Evolutionary conservation across 2,329 filamentous ascomycete genomes (phyloP).

Genomic region (Cladophialophora exuberans): DNA sequence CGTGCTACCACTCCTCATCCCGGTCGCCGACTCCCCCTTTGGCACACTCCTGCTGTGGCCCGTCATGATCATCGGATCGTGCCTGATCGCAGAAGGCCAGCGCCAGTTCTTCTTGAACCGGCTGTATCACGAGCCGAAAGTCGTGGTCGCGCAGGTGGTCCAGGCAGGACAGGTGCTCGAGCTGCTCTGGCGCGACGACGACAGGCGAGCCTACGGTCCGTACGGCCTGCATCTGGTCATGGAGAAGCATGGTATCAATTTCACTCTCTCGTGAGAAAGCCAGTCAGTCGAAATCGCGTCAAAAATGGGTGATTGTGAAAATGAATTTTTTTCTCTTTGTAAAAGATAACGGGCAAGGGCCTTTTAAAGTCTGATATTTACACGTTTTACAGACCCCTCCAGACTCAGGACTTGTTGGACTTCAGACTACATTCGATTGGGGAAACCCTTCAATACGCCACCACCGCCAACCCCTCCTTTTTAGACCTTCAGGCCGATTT

Average conservation of each 20-base stretch:
- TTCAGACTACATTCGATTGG: background rate
- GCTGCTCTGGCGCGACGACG: slow-evolving; percentile 25
- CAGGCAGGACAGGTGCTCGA: slow-evolving; percentile 20
- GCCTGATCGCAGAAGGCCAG: slow-evolving; percentile 20
- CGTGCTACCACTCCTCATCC: background rate
- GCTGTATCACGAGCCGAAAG: background rate
- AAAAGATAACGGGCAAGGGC: no score
- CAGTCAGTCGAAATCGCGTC: no score
- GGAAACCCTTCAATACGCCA: background rate
- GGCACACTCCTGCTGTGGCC: slow-evolving; percentile 26
- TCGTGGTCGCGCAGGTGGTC: slow-evolving; percentile 5
- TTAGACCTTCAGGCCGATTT: slow-evolving; percentile 94
- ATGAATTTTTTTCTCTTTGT: no score
- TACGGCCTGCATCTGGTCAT: slow-evolving; percentile 28
- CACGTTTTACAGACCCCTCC: slow-evolving; percentile 26
- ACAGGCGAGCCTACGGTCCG: slow-evolving; percentile 23
- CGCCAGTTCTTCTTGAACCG: background rate
- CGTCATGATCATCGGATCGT: slow-evolving; percentile 30
- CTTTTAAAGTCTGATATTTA: no score
- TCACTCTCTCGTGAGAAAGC: slow-evolving; percentile 22
- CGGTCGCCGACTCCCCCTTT: slow-evolving; percentile 6
- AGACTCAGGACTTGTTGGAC: no score
- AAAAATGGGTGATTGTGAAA: no score
- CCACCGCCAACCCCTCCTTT: slow-evolving; percentile 21
- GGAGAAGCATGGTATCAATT: slow-evolving; percentile 24